Conservation (phyloP, 345 rosid genomes). For the Cardamine chenopodiifolia region DNA sequence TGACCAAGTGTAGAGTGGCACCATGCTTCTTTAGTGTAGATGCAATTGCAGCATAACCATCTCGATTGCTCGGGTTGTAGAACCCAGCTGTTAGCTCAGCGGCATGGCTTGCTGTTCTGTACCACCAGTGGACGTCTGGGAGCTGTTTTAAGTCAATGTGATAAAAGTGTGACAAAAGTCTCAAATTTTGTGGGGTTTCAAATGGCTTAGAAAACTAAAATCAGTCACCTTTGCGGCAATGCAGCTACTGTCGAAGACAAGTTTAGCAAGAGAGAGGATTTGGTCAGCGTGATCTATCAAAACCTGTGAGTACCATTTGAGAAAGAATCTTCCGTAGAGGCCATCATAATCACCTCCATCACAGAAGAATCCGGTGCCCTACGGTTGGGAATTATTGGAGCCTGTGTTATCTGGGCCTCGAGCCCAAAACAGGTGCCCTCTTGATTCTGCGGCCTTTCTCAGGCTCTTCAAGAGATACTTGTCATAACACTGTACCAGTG, state of each 20-base stretch:
- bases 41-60: constrained; percentile 82
- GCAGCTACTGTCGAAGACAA: constrained; percentile 75
- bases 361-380: constrained; percentile 89
- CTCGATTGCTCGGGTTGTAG: constrained; percentile 86
- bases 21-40: constrained; percentile 72
- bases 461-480: constrained; percentile 73
- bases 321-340: constrained; percentile 92
- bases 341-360: constrained; percentile 97
- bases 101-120: constrained; percentile 94
- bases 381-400: constrained; percentile 81
- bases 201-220: constrained; percentile 27
- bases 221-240: constrained; percentile 82
- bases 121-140: constrained; percentile 96
- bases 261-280: constrained; percentile 79
- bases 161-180: constrained; percentile 21
- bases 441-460: constrained; percentile 81
- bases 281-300: constrained; percentile 80
- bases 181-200: neutral
- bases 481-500: constrained; percentile 77
- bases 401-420: constrained; percentile 91
- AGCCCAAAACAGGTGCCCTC: constrained; percentile 84
- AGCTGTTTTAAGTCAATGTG: constrained; percentile 71
- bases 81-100: constrained; percentile 94
- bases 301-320: constrained; percentile 84
- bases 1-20: constrained; percentile 69